phyloP scores from a whole-genome alignment of 345 rosid genomes.

The Salix brachista region DNA sequence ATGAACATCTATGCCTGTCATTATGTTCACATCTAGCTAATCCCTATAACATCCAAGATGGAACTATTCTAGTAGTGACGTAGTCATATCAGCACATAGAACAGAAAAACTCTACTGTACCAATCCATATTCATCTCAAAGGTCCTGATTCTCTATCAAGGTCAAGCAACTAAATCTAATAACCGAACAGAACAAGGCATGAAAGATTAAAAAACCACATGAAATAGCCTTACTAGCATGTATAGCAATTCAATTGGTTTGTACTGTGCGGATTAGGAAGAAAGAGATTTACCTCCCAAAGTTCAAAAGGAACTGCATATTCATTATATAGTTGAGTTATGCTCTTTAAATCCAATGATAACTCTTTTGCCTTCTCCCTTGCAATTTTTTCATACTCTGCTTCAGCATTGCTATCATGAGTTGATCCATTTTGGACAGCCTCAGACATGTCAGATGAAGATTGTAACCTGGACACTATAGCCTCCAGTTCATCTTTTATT shows the following conservation, averaged over 20 bases:
- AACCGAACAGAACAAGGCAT: background rate
- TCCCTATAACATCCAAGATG: background rate
- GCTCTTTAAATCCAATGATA: constrained; percentile 82
- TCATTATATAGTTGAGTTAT: constrained; percentile 94
- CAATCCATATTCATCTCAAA: background rate
- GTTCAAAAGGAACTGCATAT: constrained; percentile 92
- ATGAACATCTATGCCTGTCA: background rate
- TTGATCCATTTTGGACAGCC: constrained; percentile 46
- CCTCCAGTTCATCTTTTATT: constrained; percentile 75
- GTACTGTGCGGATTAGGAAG: constrained; percentile 12
- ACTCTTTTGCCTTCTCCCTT: constrained; percentile 78
- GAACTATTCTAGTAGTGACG: background rate
- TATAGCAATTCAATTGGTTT: background rate
- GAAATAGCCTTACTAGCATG: background rate
- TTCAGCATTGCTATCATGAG: constrained; percentile 40
- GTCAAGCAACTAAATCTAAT: background rate
- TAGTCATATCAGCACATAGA: background rate
- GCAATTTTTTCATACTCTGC: constrained; percentile 48
- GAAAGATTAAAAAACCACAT: background rate
- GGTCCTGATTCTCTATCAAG: background rate
- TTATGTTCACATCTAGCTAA: background rate
- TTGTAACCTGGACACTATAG: constrained; percentile 57
- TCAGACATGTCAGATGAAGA: constrained; percentile 50
- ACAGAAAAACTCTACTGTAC: background rate
- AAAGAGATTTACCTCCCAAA: constrained; percentile 77